A percentile compares a stretch with the other conserved stretches of the same genome.
These are phyloP conservation scores for Lactarius sp. DNA, from an alignment of 768 basidiomycete species.

Conservation along the genomic window DNA sequence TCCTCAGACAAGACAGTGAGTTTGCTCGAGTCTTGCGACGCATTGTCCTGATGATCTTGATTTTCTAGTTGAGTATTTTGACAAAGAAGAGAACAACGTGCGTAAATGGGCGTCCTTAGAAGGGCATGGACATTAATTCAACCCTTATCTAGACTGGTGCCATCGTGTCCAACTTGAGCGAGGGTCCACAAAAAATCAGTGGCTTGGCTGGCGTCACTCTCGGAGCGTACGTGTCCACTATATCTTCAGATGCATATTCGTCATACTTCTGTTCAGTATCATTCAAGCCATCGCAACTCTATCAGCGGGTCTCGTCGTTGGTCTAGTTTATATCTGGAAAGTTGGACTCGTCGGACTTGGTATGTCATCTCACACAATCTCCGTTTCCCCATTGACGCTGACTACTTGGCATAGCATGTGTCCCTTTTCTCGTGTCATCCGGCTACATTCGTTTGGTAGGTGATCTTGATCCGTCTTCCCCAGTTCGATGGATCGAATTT, in stretches of 20 bases:
- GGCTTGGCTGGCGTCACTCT: constrained; percentile 81
- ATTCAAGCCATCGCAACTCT: constrained; percentile 67
- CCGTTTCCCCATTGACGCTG: neutral
- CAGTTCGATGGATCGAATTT: neutral
- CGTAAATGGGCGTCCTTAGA: constrained; percentile 29
- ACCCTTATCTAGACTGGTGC: constrained; percentile 53
- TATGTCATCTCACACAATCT: constrained; percentile 29
- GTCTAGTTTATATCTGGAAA: constrained; percentile 68
- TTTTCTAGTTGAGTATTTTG: constrained; percentile 70
- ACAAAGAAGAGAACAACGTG: constrained; percentile 72
- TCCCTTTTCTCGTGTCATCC: constrained; percentile 57
- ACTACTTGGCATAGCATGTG: constrained; percentile 43
- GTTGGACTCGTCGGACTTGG: constrained; percentile 79
- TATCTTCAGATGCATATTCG: constrained; percentile 26
- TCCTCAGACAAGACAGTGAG: constrained; percentile 80
- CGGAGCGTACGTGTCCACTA: constrained; percentile 45
- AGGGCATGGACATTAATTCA: constrained; percentile 13
- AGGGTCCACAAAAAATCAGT: constrained; percentile 80
- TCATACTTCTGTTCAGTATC: constrained; percentile 42
- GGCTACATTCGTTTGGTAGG: constrained; percentile 79
- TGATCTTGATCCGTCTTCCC: neutral
- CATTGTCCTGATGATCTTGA: constrained; percentile 14
- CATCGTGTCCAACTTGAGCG: constrained; percentile 69
- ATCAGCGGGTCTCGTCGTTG: constrained; percentile 62
- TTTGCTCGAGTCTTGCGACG: neutral